Conservation (phyloP, 163 green algal species). For the Picocystis sp. region DNA sequence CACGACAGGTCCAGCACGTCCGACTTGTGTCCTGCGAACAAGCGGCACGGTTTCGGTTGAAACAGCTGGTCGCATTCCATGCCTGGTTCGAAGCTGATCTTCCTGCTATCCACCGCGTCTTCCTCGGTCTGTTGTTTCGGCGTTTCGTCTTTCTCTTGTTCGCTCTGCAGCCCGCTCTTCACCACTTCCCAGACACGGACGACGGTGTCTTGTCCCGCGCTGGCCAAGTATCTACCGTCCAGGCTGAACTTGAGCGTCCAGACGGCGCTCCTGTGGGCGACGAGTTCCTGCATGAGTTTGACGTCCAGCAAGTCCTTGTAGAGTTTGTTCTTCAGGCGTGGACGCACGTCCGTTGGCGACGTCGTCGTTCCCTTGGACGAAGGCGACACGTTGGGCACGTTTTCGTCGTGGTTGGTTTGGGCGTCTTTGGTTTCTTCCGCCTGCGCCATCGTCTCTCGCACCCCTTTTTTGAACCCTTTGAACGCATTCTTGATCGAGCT, state of each 20-base stretch:
- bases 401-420: no score
- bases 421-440: no score
- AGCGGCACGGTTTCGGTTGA: slow-evolving; percentile 14
- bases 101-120: not conserved
- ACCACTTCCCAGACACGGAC: slow-evolving; percentile 71
- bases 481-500: no score
- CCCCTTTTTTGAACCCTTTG: no score
- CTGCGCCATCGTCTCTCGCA: no score
- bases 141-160: not conserved
- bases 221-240: slow-evolving; percentile 36
- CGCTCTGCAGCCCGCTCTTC: slow-evolving; percentile 3
- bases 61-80: slow-evolving; percentile 17
- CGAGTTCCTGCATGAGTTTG: slow-evolving; percentile 23
- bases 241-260: slow-evolving; percentile 35
- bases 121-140: not conserved
- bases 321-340: no score
- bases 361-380: no score
- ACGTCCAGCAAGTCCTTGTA: not conserved
- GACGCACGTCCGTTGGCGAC: no score
- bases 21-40: slow-evolving; percentile 42
- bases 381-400: no score
- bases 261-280: slow-evolving; percentile 39
- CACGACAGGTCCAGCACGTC: slow-evolving; percentile 85
- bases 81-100: not conserved
- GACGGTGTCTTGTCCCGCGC: slow-evolving; percentile 62